Percentiles rank a stretch among this genome's conserved stretches.
These are phyloP conservation scores for Ciborinia camelliae DNA, from an alignment of 2,329 filamentous ascomycete genomes.

Conservation along the genomic window DNA sequence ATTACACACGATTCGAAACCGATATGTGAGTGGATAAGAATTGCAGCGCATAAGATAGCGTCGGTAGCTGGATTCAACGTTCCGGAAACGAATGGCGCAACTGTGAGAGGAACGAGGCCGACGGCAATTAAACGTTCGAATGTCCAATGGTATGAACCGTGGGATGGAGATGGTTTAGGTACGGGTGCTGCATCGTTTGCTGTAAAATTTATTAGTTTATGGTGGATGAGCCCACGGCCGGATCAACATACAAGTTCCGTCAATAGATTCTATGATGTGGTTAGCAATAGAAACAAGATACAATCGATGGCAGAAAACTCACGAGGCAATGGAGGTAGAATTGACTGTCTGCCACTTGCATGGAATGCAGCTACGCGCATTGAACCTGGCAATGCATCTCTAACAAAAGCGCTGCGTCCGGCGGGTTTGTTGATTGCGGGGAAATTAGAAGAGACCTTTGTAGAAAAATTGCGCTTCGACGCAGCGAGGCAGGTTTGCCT, in stretches of 20 bases:
- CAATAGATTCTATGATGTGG: conserved; percentile 59
- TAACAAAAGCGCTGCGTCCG: conserved; percentile 39
- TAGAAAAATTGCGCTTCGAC: conserved; percentile 45
- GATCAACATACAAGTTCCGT: conserved; percentile 65
- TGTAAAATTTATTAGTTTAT: conserved; percentile 38
- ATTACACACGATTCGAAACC: conserved; percentile 88
- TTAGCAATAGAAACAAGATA: conserved; percentile 42
- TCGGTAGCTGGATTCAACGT: conserved; percentile 87
- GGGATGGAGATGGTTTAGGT: conserved; percentile 67
- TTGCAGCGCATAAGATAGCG: conserved; percentile 74
- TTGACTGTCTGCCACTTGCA: conserved; percentile 68
- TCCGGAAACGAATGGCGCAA: conserved; percentile 89
- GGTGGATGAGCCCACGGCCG: conserved; percentile 17
- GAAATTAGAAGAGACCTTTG: conserved; percentile 38
- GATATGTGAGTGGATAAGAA: conserved; percentile 92
- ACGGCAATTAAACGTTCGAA: conserved; percentile 85
- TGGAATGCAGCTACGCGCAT: conserved; percentile 76
- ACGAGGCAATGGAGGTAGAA: conserved; percentile 85
- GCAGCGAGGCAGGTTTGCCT: conserved; percentile 45
- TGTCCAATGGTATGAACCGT: conserved; percentile 98
- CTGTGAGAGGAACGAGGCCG: conserved; percentile 78
- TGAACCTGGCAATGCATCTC: conserved; percentile 41
- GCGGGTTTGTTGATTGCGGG: conserved; percentile 36
- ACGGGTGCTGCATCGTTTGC: conserved; percentile 85
- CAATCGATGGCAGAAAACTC: conserved; percentile 42